Evolutionary conservation across 805 yeast species (phyloP).

Genomic region (Candida argentea): DNA sequence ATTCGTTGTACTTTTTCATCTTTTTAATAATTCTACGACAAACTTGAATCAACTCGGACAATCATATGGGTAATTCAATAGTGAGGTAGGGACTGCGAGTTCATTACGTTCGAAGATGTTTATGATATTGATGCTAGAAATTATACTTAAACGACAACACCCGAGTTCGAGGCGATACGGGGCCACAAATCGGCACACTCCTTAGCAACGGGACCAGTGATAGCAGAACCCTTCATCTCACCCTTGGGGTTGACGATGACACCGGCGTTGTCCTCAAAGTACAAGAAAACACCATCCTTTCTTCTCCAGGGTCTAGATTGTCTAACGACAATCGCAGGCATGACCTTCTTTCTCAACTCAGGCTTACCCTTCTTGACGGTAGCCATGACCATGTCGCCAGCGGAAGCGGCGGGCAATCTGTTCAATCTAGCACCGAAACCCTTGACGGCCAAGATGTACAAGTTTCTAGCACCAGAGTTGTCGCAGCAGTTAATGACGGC

Average conservation of each 20-base stretch:
- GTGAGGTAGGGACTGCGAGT: not conserved
- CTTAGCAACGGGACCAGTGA: slow-evolving; percentile 99
- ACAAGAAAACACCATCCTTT: slow-evolving; percentile 98
- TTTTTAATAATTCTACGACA: no score
- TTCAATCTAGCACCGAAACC: slow-evolving; percentile 99
- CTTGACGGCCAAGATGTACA: slow-evolving; percentile 97
- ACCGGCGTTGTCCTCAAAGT: slow-evolving; percentile 99
- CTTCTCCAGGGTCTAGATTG: slow-evolving; percentile 99
- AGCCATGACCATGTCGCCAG: slow-evolving; percentile 99
- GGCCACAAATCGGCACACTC: slow-evolving; percentile 99
- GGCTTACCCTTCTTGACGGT: slow-evolving; percentile 99
- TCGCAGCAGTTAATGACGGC: slow-evolving; percentile 99
- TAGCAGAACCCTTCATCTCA: slow-evolving; percentile 99
- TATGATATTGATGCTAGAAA: no score
- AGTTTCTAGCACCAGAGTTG: slow-evolving; percentile 99
- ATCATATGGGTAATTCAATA: no score
- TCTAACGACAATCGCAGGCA: slow-evolving; percentile 99
- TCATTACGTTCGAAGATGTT: slow-evolving; percentile 2
- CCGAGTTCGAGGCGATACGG: slow-evolving; percentile 99
- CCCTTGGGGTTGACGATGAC: slow-evolving; percentile 99
- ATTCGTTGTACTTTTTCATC: no score
- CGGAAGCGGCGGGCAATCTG: slow-evolving; percentile 99
- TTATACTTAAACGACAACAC: slow-evolving; percentile 88
- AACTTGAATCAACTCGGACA: no score
- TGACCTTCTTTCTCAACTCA: slow-evolving; percentile 99